A percentile compares a stretch with the other conserved stretches of the same genome.
These are phyloP conservation scores for Globisporangium spiculum DNA, from an alignment of 352 stramenopile genomes.

Conservation along the genomic window DNA sequence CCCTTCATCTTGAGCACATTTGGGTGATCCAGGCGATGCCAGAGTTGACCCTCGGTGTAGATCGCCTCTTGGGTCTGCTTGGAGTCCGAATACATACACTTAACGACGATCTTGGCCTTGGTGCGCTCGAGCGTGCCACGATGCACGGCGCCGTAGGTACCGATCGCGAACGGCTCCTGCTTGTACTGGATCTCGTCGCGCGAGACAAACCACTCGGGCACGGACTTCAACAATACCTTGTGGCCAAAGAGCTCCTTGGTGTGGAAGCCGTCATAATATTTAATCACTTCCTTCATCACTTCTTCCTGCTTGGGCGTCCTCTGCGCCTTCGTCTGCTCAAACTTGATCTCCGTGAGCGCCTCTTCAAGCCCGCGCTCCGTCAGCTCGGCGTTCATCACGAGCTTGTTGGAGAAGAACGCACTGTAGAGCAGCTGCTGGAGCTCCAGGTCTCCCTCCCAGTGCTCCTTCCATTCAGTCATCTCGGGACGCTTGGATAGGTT, in stretches of 20 bases:
- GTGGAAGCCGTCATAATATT: not conserved
- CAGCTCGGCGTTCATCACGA: not conserved
- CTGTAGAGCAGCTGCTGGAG: not conserved
- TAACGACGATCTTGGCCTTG: constrained; percentile 30
- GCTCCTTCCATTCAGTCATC: constrained; percentile 6
- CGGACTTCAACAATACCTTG: not conserved
- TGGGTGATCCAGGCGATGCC: constrained; percentile 23
- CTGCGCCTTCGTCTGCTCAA: not conserved
- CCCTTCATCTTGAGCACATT: constrained; percentile 31
- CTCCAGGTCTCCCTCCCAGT: constrained; percentile 4
- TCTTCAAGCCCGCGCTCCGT: constrained; percentile 1
- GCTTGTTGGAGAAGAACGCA: not conserved
- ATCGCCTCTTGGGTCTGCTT: constrained; percentile 17
- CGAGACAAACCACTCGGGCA: constrained; percentile 2
- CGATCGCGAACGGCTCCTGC: constrained; percentile 24
- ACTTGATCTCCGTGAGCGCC: constrained; percentile 12
- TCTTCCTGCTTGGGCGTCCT: not conserved
- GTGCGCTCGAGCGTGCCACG: constrained; percentile 22
- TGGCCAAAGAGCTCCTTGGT: not conserved
- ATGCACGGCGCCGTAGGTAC: constrained; percentile 26
- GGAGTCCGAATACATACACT: constrained; percentile 25
- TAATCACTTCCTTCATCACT: not conserved
- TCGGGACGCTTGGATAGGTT: not conserved
- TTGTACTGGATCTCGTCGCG: constrained; percentile 10
- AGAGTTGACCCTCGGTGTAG: constrained; percentile 26